Conservation (phyloP, 139 green algal species). For the Picochlorum sp. region DNA sequence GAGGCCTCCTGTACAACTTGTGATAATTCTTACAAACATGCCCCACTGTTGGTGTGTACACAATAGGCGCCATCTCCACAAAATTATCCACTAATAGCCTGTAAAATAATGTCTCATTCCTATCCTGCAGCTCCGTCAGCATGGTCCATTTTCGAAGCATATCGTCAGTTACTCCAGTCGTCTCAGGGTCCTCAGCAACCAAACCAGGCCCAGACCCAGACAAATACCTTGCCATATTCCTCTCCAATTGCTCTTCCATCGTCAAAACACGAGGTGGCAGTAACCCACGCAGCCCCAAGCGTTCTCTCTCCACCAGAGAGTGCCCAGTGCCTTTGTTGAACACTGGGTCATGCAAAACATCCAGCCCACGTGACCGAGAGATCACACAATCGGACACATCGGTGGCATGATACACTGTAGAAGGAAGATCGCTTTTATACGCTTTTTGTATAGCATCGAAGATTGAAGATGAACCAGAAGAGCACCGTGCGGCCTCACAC, state of each 20-base stretch:
- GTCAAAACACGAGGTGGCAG: constrained; percentile 58
- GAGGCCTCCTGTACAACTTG: constrained; percentile 56
- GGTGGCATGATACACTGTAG: constrained; percentile 14
- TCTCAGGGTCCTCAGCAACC: constrained; percentile 32
- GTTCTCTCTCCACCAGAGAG: constrained; percentile 65
- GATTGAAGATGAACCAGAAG: too few species aligned
- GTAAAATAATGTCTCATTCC: constrained; percentile 96
- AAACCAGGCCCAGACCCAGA: constrained; percentile 24
- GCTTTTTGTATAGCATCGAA: too few species aligned
- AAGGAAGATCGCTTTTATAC: background rate
- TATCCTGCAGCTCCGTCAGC: constrained; percentile 72
- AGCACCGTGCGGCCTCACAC: too few species aligned
- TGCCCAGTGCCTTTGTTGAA: constrained; percentile 72
- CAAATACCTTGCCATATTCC: constrained; percentile 55
- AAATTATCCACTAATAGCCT: constrained; percentile 53
- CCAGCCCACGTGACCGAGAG: constrained; percentile 4
- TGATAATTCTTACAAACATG: constrained; percentile 58
- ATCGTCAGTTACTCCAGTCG: constrained; percentile 50
- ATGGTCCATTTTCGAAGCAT: constrained; percentile 61
- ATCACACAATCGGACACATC: constrained; percentile 15
- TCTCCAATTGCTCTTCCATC: constrained; percentile 53
- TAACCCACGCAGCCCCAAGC: constrained; percentile 77
- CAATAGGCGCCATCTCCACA: constrained; percentile 80
- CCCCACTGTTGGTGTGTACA: constrained; percentile 60
- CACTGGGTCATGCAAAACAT: constrained; percentile 25